Base-by-base conservation (phyloP, 2,329 filamentous ascomycete genomes). In the Scolecobasidium constrictum region DNA sequence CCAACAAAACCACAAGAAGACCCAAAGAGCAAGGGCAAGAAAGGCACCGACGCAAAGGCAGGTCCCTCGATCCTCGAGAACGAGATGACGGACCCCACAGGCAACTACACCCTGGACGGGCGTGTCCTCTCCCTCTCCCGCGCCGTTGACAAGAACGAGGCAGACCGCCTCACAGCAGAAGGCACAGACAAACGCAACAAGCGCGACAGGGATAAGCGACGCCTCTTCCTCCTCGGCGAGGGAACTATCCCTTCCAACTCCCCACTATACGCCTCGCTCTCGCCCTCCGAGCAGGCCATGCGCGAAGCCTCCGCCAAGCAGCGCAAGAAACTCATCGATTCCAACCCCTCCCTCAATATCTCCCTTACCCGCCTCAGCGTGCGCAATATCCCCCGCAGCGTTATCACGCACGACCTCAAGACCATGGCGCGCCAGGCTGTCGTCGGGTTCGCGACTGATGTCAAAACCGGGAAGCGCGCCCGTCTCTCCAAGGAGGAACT, bases 401-500 rank as follows among this genome's bases (percentile, higher is more conserved):
- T 95, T 49, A 81, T 75, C 18, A 84, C 85, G 18, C 96, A 94
- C 62, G 84, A 86, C 42, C 72, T 98, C 40, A 98, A 98, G 61
- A 81, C 85, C 34, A 74, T 98, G 36, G 92, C 92, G 9, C 78
- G 92, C 50, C 77, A 92, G 60, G 92, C 86, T n/a, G 77, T 95
- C 11, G 92, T 96, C 38, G 88, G 86, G 1, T 98, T 98, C 55
- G 88, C 92, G 33, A 83, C 73, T 47, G 92, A 98, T 54, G 86
- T 90, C 50, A 94, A 88, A 58, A 72, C 71, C 20, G 86, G 85
- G 12, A 72, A 72, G 26, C 81, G 92, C 20, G 67, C 82, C 49
- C 81, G 81, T 16, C 71, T 98, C 3, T 92, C 85, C n/a, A 87
- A 84, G 56, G 92, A 98, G 55, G 93, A 98, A 60, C 73, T 85